Percentiles rank a stretch among this genome's conserved stretches.
These are phyloP conservation scores for Xylaria palmicola DNA, from an alignment of 495 filamentous ascomycete genomes.

Conservation along the genomic window DNA sequence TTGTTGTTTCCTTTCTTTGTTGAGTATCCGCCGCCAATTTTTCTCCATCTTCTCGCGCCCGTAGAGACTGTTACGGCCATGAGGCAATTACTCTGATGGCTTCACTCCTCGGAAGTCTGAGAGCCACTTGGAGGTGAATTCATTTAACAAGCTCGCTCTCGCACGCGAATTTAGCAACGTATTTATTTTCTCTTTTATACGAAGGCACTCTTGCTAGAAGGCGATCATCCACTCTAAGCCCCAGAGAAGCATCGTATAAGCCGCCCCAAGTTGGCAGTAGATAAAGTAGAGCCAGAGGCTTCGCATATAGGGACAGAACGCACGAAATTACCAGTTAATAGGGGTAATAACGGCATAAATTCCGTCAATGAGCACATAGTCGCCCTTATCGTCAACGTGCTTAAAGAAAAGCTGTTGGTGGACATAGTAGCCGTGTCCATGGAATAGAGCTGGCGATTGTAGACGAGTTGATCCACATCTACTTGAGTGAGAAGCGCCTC, in stretches of 20 bases:
- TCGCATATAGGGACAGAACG: slow-evolving; percentile 14
- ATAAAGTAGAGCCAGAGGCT: slow-evolving; percentile 24
- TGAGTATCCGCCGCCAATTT: no score
- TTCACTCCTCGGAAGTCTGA: no score
- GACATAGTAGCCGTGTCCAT: slow-evolving; percentile 18
- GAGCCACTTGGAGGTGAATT: slow-evolving; percentile 8
- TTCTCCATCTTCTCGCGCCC: no score
- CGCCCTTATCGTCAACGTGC: slow-evolving; percentile 4
- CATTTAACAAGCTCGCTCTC: slow-evolving; percentile 5
- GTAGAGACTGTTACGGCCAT: no score
- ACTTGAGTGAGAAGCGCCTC: slow-evolving; percentile 10
- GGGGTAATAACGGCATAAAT: background rate
- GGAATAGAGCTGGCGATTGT: slow-evolving; percentile 9
- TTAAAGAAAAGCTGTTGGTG: slow-evolving; percentile 19
- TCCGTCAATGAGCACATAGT: background rate
- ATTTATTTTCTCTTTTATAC: background rate
- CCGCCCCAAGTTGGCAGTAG: slow-evolving; percentile 33
- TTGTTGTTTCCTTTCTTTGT: no score
- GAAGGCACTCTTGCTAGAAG: background rate
- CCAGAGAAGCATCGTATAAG: slow-evolving; percentile 18
- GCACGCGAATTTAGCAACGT: background rate
- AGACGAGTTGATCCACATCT: slow-evolving; percentile 9
- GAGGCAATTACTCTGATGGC: no score
- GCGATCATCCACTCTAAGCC: slow-evolving; percentile 15
- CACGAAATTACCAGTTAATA: slow-evolving; percentile 1